A percentile compares a stretch with the other conserved stretches of the same genome.
Conservation (phyloP, 495 filamentous ascomycete species). For the Penicillium robsamsonii region DNA sequence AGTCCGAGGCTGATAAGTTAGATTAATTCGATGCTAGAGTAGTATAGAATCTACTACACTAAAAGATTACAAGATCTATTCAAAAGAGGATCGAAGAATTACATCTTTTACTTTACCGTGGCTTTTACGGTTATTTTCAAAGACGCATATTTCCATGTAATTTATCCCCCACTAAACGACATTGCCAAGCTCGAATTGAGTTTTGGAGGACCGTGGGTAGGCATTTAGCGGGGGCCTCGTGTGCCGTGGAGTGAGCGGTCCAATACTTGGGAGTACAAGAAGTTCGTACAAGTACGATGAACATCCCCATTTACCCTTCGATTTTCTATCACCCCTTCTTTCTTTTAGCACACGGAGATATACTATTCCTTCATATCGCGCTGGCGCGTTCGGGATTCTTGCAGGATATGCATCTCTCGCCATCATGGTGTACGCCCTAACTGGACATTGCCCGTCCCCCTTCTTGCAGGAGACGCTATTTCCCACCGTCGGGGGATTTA, state of each 20-base stretch:
- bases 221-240: conserved; percentile 3
- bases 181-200: conserved; percentile 8
- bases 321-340: neutral
- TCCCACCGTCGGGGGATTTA: conserved; percentile 58
- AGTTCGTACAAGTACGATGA: neutral
- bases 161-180: conserved; percentile 3
- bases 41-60: too few species aligned
- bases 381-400: conserved; percentile 26
- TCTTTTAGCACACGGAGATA: neutral
- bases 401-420: conserved; percentile 20
- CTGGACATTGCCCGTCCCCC: conserved; percentile 59
- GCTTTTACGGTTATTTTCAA: too few species aligned
- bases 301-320: neutral
- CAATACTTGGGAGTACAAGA: neutral
- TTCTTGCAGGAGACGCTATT: conserved; percentile 63
- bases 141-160: neutral
- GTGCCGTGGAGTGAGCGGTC: neutral
- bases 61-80: too few species aligned
- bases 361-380: conserved; percentile 16
- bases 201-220: conserved; percentile 4
- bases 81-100: too few species aligned
- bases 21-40: too few species aligned
- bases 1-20: too few species aligned
- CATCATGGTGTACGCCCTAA: conserved; percentile 30
- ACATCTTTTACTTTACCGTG: too few species aligned